Evolutionary conservation across 2,329 filamentous ascomycete genomes (phyloP).

Genomic region (Fusarium fracticaudum): DNA sequence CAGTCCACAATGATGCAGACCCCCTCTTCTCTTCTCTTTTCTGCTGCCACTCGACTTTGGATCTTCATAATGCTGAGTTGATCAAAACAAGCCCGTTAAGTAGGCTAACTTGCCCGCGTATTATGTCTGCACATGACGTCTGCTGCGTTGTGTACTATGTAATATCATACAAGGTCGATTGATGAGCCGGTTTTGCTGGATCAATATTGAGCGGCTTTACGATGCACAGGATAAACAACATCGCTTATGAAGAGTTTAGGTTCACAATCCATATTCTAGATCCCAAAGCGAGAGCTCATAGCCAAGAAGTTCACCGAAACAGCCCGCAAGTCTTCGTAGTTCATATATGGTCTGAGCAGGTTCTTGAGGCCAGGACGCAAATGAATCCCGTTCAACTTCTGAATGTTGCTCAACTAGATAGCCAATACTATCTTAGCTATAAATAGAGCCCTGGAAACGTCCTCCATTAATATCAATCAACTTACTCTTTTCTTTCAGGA

Average conservation of each 20-base stretch:
- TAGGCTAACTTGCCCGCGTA: not conserved
- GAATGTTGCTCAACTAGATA: not conserved
- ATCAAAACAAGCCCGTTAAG: not conserved
- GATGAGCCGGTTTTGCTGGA: slow-evolving; percentile 7
- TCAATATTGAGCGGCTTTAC: not conserved
- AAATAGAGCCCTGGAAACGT: not conserved
- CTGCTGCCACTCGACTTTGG: not conserved
- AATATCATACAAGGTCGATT: not conserved
- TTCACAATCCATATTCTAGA: not conserved
- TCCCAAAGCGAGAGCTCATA: slow-evolving; percentile 4
- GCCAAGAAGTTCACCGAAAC: not conserved
- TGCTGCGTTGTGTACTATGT: not conserved
- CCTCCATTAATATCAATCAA: not conserved
- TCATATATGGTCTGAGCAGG: not conserved
- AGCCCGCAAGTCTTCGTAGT: not conserved
- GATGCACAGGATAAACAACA: not conserved
- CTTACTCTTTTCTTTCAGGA: not conserved
- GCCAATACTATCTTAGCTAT: not conserved
- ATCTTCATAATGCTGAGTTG: not conserved
- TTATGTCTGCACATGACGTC: not conserved
- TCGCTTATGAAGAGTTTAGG: slow-evolving; percentile 3
- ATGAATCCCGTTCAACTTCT: not conserved
- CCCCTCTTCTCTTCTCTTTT: slow-evolving; percentile 12
- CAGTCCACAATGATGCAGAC: slow-evolving; percentile 45
- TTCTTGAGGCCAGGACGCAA: not conserved